Conservation (phyloP, 2,329 filamentous ascomycete genomes). For the Tolypocladium album region DNA sequence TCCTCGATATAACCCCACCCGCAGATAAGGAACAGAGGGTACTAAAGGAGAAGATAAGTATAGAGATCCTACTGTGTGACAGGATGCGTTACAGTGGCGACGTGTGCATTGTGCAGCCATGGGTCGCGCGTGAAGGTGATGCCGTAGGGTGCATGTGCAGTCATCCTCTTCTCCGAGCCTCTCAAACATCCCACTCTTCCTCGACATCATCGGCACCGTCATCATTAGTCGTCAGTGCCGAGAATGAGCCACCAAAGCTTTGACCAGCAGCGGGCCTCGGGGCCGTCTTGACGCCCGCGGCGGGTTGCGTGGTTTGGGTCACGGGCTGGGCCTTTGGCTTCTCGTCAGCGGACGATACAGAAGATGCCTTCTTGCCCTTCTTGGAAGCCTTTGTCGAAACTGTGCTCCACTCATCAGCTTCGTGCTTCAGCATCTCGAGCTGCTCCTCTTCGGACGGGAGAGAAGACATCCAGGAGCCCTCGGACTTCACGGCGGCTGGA, state of each 20-base stretch:
- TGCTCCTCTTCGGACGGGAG: constrained; percentile 53
- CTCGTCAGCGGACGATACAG: constrained; percentile 22
- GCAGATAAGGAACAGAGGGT: constrained; percentile 6
- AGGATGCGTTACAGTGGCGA: constrained; percentile 3
- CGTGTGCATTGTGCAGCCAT: neutral
- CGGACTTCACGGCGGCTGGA: constrained; percentile 19
- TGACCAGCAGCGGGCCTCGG: constrained; percentile 21
- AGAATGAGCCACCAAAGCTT: constrained; percentile 36
- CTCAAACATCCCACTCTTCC: constrained; percentile 42
- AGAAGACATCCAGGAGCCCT: constrained; percentile 35
- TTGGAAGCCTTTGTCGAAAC: constrained; percentile 39
- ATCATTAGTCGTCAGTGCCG: constrained; percentile 33
- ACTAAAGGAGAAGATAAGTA: constrained; percentile 9
- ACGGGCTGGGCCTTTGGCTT: constrained; percentile 14
- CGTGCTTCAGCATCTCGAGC: constrained; percentile 42
- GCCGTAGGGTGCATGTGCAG: neutral
- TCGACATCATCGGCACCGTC: constrained; percentile 29
- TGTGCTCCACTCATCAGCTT: constrained; percentile 48
- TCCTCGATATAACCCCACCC: constrained; percentile 11
- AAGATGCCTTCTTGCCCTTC: constrained; percentile 28
- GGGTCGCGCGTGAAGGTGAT: neutral
- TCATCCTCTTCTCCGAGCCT: neutral
- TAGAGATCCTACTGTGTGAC: neutral
- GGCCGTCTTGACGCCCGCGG: constrained; percentile 14
- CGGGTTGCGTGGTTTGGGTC: constrained; percentile 19